Base-by-base conservation (phyloP, 1,284 basidiomycete genomes). In the Trichosporon asahii region DNA sequence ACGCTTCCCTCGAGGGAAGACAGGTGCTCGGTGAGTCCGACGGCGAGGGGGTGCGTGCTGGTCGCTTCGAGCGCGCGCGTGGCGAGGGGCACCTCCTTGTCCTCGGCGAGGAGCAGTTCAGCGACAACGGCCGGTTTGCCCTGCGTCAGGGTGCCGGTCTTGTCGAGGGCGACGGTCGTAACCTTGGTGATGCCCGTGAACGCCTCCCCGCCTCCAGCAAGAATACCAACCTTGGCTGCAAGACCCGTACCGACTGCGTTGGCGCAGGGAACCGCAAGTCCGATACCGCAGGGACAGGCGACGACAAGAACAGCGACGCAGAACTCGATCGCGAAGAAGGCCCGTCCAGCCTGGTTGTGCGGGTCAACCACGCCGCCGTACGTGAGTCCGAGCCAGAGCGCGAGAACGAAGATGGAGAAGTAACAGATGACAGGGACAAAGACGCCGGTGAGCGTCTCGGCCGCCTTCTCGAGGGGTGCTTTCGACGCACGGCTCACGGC, bases 161-260 rank as follows among this genome's bases (percentile, higher is more conserved):
- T 99, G 87, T 99, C 97, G 68, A 99, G 85, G 0, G 98, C 88
- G 75, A 99, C 89, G 27, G 89, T 87, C 77, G 89, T 89, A 76
- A 99, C 90, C 65, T 86, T 86, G 74, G 89, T 90, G 78, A 93
- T 94, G 3, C 93, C 94, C 79, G 99, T 96, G 57, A 99, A 86
- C 2, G 97, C 95, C 94, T 87, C 64, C 25, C 91, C 87, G 53
- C 97, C 95, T 79, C 99, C 98, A 88, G 99, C 98, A 57, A 99
- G 85, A 74, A 99, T 99, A 0, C 97, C 97, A 76, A 98, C 95
- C 85, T 92, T 88, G 6, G 97, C 97, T 0, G 97, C 97, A 68
- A 99, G 90, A 0, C 97, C 97, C 0, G 96, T 99, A 27, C 97
- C 97, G 44, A 99, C 97, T 94, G 99, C 99, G 82, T 99, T 95